Evolutionary conservation across 768 basidiomycete species (phyloP), one percentile per base, ranked within the genome.

Genomic region (Amanita subjunquillea): DNA sequence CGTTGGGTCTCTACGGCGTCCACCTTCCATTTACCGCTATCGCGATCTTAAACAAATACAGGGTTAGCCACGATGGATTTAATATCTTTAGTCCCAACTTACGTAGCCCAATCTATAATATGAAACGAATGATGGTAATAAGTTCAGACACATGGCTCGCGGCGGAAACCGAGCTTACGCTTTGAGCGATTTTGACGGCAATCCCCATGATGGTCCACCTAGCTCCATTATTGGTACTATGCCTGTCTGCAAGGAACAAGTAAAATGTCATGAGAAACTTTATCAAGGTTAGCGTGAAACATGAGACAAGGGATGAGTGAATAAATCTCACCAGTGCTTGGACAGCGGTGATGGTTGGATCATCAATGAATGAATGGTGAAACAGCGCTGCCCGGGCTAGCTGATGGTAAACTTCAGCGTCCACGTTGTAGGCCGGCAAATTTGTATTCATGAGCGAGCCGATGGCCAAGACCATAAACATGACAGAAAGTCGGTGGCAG

Each of bases 181-280:
- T 83, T 63, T 85, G 83, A 17, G 78, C 80, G 54, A 85, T 69
- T 67, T 83, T 85, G 55, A 85, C 77, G 41, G 82, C 79, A 46
- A 84, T 72, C 13, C 83, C 83, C 72, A 84, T 83, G 49, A 81
- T 75, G 5, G 77, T 77, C 82, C 82, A 85, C 37, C 83, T 74
- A 30, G 78, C 73, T 10, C 81, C 80, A 59, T 81, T 79, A 59
- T 72, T 76, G 30, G 77, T 79, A 12, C 82, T 83, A 65, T 85
- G 80, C 55, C 83, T 75, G 66, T 85, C 83, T 53, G 76, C 74
- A 48, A 85, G 69, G 66, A 84, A 85, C 34, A 85, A 71, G 60
- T 83, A 85, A 60, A 75, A 83, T 8, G 81, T 76, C 82, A 85
- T 85, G 54, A 85, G 69, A 62, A 76, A 81, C 83, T 85, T 55